Conservation (phyloP, 129 eudicot genomes). For the Silybum marianum region DNA sequence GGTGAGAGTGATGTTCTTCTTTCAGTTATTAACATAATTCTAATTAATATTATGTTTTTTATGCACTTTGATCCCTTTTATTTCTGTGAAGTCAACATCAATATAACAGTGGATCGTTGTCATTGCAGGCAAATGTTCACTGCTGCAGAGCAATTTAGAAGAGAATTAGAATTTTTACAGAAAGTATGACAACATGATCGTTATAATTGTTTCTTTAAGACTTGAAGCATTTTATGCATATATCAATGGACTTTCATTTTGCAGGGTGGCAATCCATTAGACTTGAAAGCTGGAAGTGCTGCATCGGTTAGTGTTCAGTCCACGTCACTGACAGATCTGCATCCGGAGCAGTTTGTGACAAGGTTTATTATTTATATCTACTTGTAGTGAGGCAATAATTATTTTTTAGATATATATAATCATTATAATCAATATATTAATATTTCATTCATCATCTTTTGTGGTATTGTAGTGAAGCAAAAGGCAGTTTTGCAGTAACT, state of each 20-base stretch:
- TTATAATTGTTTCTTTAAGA: neutral
- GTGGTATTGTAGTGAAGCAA: constrained; percentile 66
- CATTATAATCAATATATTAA: neutral
- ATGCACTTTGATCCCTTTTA: neutral
- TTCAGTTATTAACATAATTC: neutral
- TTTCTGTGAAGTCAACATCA: neutral
- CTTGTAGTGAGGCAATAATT: neutral
- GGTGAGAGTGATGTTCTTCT: constrained; percentile 45
- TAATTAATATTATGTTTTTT: neutral
- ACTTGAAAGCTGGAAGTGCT: constrained; percentile 53
- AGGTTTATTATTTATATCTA: constrained; percentile 43
- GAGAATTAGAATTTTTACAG: constrained; percentile 83
- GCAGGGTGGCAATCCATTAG: constrained; percentile 94
- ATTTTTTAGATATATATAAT: neutral
- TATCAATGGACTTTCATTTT: constrained; percentile 21
- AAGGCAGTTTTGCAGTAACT: constrained; percentile 77
- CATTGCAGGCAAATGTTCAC: constrained; percentile 68
- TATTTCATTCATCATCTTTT: neutral
- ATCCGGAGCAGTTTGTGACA: constrained; percentile 60
- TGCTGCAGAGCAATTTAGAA: constrained; percentile 62
- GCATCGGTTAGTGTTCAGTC: constrained; percentile 77
- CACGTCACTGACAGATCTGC: constrained; percentile 67
- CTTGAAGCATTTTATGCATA: constrained; percentile 13
- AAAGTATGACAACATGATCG: constrained; percentile 52
- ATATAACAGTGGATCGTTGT: constrained; percentile 15